Base-by-base conservation (phyloP, 257 asterid species). In the Solanum okadae region DNA sequence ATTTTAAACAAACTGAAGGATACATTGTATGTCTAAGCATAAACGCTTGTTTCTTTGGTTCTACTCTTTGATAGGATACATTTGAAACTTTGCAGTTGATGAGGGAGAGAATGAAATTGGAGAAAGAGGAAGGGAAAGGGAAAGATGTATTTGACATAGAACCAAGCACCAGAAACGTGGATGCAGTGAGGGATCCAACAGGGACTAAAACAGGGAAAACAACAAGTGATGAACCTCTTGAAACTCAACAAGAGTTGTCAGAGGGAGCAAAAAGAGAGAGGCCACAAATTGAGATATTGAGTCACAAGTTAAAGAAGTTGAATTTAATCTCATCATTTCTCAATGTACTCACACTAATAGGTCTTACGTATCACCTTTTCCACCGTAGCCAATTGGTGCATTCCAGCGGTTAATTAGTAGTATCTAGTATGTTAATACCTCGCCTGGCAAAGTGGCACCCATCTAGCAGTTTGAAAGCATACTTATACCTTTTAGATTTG, bases 321-420 rank as follows among this genome's bases (percentile, higher is more conserved):
- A 96, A 94, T 79, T 25, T 94, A 0, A 88, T 89, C 8, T 94
- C 99, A 15, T 95, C 99, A 4, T 79, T 90, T 86, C 93, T 95
- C 87, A 96, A 94, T 91, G 89, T 91, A 12, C 20, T 83, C 67
- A 87, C 94, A 4, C 90, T 96, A 10, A 84, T 92, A 89, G 87
- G 89, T 23, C 94, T 96, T 40, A 93, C 96, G 1, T 92, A 92
- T 93, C 99, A 94, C 88, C 94, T 94, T 2, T 89, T 92, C 37
- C 90, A 91, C 91, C 87, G 93, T 2, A 92, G 93, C 27, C 94
- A 91, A 27, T 89, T 79, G 11, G 25, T 78, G 85, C 25, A 52
- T 52, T 16, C 63, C 23, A 52, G n/a, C 23, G 10, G 63, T 52
- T 16, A 52, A 49, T 2, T 49, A 2, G 61, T 15, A n/a, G n/a